Evolutionary conservation across 257 asterid genomes (phyloP), one percentile per base, ranked within the genome.

Genomic region (Osmanthus fragrans): DNA sequence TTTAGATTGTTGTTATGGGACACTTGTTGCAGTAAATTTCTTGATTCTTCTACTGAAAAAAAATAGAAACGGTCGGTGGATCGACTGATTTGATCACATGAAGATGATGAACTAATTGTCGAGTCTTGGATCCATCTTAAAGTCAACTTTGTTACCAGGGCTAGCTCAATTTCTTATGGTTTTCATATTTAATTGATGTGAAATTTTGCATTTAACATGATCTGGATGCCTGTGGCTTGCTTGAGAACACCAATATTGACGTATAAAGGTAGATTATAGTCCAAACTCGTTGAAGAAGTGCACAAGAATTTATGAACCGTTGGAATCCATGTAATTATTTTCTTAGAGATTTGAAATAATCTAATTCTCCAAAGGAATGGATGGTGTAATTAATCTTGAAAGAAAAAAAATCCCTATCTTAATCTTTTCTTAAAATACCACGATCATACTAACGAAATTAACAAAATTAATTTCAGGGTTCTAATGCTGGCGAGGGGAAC

Each of bases 401-500:
- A 30, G 10, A 13, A 29, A 63, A 37, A 60, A 47, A 23, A 1
- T 63, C 23, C 67, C 4, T 6, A 34, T 64, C 30, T 60, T 70
- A 67, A 7, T 36, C 21, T 45, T 54, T 47, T 3, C 47, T 23
- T 51, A 9, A 13, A 64, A 12, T 40, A 56, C 67, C 51, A 66
- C 11, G 76, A 40, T 36, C 49, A 21, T 25, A 25, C 19, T 32
- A 10, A 23, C 19, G 49, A 23, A 30, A 39, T 58, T 42, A 23
- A 74, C 79, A 33, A 19, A n/a, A 16, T 77, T 60, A 37, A 34
- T 77, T 84, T 45, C 89, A 94, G 97, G 82, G 85, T 93, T 79
- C 89, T 95, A 74, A 91, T 93, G 98, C 79, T 95, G 75, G 90
- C 82, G 11, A 89, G 29, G 84, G 99, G 97, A 69, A 93, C 98